Conservation (phyloP, 768 basidiomycete species). For the Suillus bovinus region DNA sequence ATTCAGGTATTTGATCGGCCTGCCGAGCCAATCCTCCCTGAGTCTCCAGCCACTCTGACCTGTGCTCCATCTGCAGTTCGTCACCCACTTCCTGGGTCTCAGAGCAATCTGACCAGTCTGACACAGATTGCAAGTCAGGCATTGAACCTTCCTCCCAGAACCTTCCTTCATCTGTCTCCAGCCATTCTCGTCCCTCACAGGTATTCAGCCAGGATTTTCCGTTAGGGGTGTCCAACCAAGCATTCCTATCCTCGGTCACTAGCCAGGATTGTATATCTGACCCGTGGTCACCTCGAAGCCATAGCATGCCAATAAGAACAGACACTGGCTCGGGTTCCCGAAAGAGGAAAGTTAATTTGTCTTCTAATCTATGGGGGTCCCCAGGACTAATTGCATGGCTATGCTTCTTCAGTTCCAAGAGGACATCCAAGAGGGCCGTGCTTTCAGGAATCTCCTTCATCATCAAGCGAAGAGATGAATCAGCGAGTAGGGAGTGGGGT, state of each 20-base stretch:
- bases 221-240: not conserved
- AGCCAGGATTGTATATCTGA: not conserved
- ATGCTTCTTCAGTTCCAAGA: not conserved
- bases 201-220: no score
- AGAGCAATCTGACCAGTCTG: no score
- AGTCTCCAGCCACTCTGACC: not conserved
- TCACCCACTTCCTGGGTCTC: no score
- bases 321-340: not conserved
- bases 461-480: not conserved
- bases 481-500: not conserved
- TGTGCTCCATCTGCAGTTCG: no score
- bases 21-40: no score
- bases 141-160: no score
- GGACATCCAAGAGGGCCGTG: not conserved
- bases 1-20: no score
- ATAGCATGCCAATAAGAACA: not conserved
- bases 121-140: no score
- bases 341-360: not conserved
- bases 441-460: not conserved
- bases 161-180: no score
- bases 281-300: not conserved
- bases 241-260: no score
- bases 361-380: no score
- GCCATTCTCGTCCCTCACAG: not conserved
- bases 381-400: not conserved